Conservation (phyloP, 257 asterid species). For the Henckelia pumila region DNA sequence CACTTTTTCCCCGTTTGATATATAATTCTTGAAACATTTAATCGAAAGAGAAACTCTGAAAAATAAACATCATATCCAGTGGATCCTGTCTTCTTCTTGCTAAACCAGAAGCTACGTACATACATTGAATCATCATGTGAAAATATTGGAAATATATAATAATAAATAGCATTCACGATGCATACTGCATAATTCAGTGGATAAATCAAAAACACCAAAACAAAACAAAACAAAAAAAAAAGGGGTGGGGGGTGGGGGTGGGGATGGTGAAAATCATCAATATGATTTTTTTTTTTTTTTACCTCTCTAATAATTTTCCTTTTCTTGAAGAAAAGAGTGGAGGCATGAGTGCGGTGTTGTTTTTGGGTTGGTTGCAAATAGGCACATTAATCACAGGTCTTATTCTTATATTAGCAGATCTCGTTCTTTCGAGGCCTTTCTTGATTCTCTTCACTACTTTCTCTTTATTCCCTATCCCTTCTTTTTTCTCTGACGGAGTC, state of each 20-base stretch:
- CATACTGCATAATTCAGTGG: no score
- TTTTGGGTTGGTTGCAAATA: slow-evolving; percentile 56
- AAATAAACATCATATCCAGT: background rate
- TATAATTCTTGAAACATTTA: background rate
- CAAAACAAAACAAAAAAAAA: no score
- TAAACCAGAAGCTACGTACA: background rate
- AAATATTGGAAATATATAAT: background rate
- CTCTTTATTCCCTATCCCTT: slow-evolving; percentile 32
- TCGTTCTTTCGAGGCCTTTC: slow-evolving; percentile 69
- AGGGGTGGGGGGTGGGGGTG: no score
- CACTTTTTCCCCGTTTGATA: background rate
- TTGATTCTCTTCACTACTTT: slow-evolving; percentile 47
- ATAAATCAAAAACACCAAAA: no score
- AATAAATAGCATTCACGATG: no score
- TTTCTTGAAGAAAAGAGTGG: slow-evolving; percentile 61
- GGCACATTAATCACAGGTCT: slow-evolving; percentile 80
- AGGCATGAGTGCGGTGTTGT: slow-evolving; percentile 45
- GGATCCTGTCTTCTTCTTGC: slow-evolving; percentile 27
- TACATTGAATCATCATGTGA: background rate
- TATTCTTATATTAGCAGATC: slow-evolving; percentile 48
- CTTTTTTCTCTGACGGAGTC: slow-evolving; percentile 24
- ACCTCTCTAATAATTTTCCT: slow-evolving; percentile 44
- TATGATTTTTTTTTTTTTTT: no score
- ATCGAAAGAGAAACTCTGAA: background rate
- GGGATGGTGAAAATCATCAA: no score